Evolutionary conservation across 2,329 filamentous ascomycete species (phyloP).

Genomic region (Monosporascus ibericus): DNA sequence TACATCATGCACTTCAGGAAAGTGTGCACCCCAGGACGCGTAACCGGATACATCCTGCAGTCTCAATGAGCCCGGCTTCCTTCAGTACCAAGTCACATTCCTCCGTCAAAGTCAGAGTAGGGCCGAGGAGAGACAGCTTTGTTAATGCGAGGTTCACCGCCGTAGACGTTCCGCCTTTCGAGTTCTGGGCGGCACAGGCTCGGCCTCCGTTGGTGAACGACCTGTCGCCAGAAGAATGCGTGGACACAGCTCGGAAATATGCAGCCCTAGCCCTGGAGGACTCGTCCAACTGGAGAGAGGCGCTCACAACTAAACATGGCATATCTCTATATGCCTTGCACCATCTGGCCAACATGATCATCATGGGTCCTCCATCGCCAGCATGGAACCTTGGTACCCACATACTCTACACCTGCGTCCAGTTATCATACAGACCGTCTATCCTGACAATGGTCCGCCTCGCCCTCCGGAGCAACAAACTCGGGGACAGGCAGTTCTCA

Average conservation of each 20-base stretch:
- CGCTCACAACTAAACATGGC: constrained; percentile 11
- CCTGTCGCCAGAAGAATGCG: constrained; percentile 16
- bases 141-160: constrained; percentile 15
- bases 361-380: constrained; percentile 1
- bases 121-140: constrained; percentile 6
- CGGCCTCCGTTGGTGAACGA: constrained; percentile 6
- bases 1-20: constrained; percentile 1
- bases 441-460: constrained; percentile 26
- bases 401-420: constrained; percentile 28
- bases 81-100: not conserved
- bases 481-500: constrained; percentile 13
- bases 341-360: constrained; percentile 23
- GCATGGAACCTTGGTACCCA: constrained; percentile 21
- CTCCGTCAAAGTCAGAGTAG: not conserved
- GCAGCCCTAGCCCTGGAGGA: constrained; percentile 15
- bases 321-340: constrained; percentile 23
- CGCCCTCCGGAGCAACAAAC: constrained; percentile 6
- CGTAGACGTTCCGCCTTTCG: constrained; percentile 20
- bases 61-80: not conserved
- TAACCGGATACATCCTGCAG: not conserved
- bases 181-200: constrained; percentile 18
- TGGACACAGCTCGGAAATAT: constrained; percentile 17
- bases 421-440: constrained; percentile 29
- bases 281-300: constrained; percentile 16
- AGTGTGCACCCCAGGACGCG: not conserved